Conservation (phyloP, 2,329 filamentous ascomycete species). For the Colletotrichum lentis region DNA sequence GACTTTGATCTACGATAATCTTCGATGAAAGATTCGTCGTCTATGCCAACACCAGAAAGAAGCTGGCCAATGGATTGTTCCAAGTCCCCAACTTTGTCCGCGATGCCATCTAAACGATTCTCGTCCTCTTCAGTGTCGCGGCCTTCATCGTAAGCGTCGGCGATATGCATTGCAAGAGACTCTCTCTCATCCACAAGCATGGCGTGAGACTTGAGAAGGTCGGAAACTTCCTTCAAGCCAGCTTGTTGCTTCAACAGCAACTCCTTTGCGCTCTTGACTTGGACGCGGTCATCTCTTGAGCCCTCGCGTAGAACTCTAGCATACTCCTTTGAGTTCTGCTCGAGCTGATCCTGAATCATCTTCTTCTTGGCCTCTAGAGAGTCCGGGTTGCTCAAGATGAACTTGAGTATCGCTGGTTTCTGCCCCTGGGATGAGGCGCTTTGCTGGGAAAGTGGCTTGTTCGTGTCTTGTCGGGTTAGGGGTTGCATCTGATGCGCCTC, state of each 20-base stretch:
- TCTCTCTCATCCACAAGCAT: conserved; percentile 55
- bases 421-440: conserved; percentile 28
- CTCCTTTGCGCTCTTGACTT: conserved; percentile 61
- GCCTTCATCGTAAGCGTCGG: conserved; percentile 59
- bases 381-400: conserved; percentile 45
- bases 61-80: conserved; percentile 53
- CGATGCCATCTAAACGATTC: conserved; percentile 57
- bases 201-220: conserved; percentile 54
- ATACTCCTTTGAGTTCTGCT: conserved; percentile 59
- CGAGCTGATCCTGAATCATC: conserved; percentile 53
- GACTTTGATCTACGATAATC: conserved; percentile 41
- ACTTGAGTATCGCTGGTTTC: conserved; percentile 25
- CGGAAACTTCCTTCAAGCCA: conserved; percentile 52
- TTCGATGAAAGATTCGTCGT: conserved; percentile 52
- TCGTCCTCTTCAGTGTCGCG: conserved; percentile 63
- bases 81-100: conserved; percentile 50
- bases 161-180: conserved; percentile 56
- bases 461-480: neutral
- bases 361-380: conserved; percentile 49
- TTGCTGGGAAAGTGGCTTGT: conserved; percentile 19
- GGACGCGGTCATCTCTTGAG: conserved; percentile 55
- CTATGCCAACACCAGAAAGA: conserved; percentile 57
- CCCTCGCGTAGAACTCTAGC: conserved; percentile 57
- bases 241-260: conserved; percentile 56
- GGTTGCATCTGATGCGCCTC: neutral